phyloP scores from a whole-genome alignment of 129 eudicot species.

The Arctium lappa region DNA sequence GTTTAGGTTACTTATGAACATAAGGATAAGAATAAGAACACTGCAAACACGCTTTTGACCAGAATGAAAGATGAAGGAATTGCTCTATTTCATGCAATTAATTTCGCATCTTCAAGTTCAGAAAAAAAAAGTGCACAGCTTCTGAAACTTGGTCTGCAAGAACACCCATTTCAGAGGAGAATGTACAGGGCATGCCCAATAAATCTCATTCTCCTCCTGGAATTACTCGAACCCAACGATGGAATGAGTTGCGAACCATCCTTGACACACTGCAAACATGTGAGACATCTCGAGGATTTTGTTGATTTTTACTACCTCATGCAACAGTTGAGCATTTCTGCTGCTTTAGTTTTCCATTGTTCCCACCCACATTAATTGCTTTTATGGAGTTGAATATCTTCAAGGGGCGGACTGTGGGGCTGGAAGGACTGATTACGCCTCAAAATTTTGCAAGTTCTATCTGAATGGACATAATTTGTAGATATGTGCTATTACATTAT shows the following conservation, averaged over 20 bases:
- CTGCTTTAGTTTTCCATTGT: background rate
- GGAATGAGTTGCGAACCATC: no score
- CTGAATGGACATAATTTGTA: background rate
- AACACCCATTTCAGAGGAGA: no score
- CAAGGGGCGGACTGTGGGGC: background rate
- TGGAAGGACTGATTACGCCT: background rate
- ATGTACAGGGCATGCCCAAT: no score
- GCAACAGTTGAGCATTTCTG: background rate
- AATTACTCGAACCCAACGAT: no score
- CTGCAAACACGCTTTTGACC: background rate
- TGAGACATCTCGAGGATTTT: background rate
- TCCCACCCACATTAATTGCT: background rate
- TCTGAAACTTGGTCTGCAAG: no score
- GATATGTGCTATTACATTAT: no score
- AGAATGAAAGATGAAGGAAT: background rate
- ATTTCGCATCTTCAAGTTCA: no score
- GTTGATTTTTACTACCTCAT: background rate
- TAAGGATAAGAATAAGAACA: background rate
- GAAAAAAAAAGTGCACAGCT: no score
- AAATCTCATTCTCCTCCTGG: no score
- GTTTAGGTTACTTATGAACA: background rate
- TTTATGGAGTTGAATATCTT: background rate
- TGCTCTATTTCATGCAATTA: background rate
- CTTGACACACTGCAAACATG: background rate
- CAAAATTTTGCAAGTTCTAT: background rate